Evolutionary conservation across 2,329 filamentous ascomycete species (phyloP).

Genomic region (Alternaria sp.): DNA sequence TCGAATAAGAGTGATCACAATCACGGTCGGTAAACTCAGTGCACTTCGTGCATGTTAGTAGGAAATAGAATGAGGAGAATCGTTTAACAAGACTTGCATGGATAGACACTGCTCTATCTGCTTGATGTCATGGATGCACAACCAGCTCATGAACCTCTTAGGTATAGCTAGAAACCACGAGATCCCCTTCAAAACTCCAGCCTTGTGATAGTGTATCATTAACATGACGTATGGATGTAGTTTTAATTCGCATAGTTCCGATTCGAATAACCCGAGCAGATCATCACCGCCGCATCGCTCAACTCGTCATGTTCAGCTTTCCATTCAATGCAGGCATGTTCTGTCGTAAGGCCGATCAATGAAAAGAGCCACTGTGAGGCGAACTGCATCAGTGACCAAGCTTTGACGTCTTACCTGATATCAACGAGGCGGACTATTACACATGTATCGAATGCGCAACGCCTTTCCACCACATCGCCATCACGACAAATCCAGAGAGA

Average conservation of each 20-base stretch:
- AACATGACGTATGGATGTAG: not conserved
- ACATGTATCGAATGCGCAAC: not conserved
- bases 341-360: not conserved
- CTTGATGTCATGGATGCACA: not conserved
- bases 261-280: not conserved
- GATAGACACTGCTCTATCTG: not conserved
- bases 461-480: not conserved
- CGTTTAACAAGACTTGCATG: not conserved
- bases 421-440: not conserved
- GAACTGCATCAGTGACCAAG: not conserved
- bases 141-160: not conserved
- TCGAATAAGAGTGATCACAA: not conserved
- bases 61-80: not conserved
- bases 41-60: not conserved
- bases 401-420: not conserved
- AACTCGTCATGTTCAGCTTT: not conserved
- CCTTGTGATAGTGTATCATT: not conserved
- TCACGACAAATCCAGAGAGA: not conserved
- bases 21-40: not conserved
- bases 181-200: not conserved
- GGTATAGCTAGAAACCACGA: not conserved
- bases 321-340: not conserved
- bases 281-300: not conserved
- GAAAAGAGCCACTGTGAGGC: not conserved
- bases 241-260: not conserved